Base-by-base conservation (phyloP, 495 filamentous ascomycete species). In the Tuber melanosporum region DNA sequence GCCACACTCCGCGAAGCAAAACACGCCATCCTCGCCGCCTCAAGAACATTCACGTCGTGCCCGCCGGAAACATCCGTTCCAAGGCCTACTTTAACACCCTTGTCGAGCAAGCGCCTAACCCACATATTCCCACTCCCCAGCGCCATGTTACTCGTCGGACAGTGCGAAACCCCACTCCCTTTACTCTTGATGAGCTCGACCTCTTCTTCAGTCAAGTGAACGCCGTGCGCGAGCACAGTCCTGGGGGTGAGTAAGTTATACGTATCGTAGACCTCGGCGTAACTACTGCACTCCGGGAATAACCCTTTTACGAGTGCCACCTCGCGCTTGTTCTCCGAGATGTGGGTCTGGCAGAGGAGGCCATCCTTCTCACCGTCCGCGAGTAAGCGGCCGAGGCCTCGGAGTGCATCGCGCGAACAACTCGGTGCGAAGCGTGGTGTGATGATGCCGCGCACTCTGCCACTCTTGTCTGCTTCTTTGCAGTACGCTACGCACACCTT, bases 41-140 rank as follows among this genome's bases (percentile, higher is more conserved):
- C 92, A 0, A 98, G 87, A 22, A 98, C 88, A 80, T 89, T 91
- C 8, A 91, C 86, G 57, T 88, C 91, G 80, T 94, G 98, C 15
- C 95, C 95, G 17, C 95, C 95, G 79, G 89, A 91, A 17, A 97
- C 88, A 83, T 99, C 95, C 0, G 94, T 98, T 0, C 95, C 95
- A 0, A 99, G 84, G 0, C 95, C 95, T 7, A 96, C 89, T 0
- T 87, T 88, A 66, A 99, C 86, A 0, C 93, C 93, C 52, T 87
- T 87, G 39, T 94, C 88, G n/a, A 97, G 84, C 74, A 97, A 83
- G 79, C 86, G 85, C 26, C 94, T 86, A 0, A 99, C 91, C 22
- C 87, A 89, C 8, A 91, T 91, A 36, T 89, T 85, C 0, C 95
- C 95, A 20, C 88, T 91, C 2, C 91, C 91, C 36, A 99, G 85